Conservation (phyloP, 805 yeast species). For the Metschnikowia baotianmanensis region DNA sequence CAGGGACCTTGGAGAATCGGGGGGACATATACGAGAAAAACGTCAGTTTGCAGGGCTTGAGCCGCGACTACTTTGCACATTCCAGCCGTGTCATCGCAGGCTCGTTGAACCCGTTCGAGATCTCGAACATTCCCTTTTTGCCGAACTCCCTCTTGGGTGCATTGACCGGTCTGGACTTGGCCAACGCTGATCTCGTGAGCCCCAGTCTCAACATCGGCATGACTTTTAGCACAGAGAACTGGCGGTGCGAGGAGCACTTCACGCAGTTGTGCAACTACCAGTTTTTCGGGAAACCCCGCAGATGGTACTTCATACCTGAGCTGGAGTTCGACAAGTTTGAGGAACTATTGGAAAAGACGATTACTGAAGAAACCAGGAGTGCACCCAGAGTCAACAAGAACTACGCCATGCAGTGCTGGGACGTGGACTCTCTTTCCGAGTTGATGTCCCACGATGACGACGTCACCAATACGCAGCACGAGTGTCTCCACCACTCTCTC, state of each 20-base stretch:
- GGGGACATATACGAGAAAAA: background rate
- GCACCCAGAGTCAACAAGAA: constrained; percentile 20
- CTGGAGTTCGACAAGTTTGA: constrained; percentile 54
- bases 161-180: constrained; percentile 39
- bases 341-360: constrained; percentile 27
- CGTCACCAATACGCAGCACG: constrained; percentile 22
- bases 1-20: background rate
- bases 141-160: constrained; percentile 49
- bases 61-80: background rate
- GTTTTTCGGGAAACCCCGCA: constrained; percentile 52
- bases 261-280: constrained; percentile 52
- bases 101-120: constrained; percentile 51
- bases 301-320: constrained; percentile 66
- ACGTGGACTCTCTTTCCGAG: constrained; percentile 19
- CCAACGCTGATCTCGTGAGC: constrained; percentile 41
- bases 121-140: constrained; percentile 51
- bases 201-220: constrained; percentile 51
- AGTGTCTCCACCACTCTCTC: constrained; percentile 28
- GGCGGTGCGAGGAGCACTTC: constrained; percentile 63
- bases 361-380: constrained; percentile 6
- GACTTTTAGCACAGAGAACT: constrained; percentile 53
- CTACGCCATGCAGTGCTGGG: constrained; percentile 20
- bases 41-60: background rate
- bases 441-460: constrained; percentile 19
- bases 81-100: background rate